Base-by-base conservation (phyloP, 345 rosid species). In the Xanthoceras sorbifolium region DNA sequence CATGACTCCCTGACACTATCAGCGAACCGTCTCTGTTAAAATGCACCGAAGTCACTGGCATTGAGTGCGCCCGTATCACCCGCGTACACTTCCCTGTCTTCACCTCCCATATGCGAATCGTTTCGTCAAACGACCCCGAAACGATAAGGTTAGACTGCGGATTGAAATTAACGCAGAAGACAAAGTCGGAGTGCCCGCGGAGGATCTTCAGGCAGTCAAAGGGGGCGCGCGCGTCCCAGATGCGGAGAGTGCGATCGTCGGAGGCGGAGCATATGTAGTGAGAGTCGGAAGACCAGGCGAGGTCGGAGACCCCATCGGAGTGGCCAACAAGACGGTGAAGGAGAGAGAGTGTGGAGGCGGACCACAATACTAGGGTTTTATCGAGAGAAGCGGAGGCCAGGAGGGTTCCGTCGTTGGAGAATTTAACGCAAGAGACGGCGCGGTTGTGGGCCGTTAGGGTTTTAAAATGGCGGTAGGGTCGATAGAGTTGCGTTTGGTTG, bases 221-320 rank as follows among this genome's bases (percentile, higher is more conserved):
- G 1, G 97, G 93, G 74, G 93, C 31, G 6, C 94, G 91, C 5
- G 99, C 85, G 18, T 90, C 92, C 99, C 99, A 96, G 82, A 96
- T 96, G 75, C 99, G 99, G 78, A 96, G 90, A 71, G 98, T 76
- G 40, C 90, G 87, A 66, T 96, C 99, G 63, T 96, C 98, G 40
- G 99, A 93, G 61, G 97, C 97, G 62, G 99, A 93, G 82, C 98
- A 96, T 75, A 94, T 91, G 83, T 96, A 93, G 82, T 90, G 99
- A 34, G 98, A 92, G 77, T 96, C 97, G 6, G 92, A 91, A 48
- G 98, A 94, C 98, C 98, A 94, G 55, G 98, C 97, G 2, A 94
- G 84, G 86, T 94, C 98, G 6, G 91, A 90, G 69, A 93, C 74
- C 42, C 99, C 97, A 4, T 80, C 89, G 34, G 93, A 80, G 88